These are phyloP conservation scores for Aphanomyces invadans DNA, from an alignment of 352 stramenopile genomes.

Conservation along the genomic window DNA sequence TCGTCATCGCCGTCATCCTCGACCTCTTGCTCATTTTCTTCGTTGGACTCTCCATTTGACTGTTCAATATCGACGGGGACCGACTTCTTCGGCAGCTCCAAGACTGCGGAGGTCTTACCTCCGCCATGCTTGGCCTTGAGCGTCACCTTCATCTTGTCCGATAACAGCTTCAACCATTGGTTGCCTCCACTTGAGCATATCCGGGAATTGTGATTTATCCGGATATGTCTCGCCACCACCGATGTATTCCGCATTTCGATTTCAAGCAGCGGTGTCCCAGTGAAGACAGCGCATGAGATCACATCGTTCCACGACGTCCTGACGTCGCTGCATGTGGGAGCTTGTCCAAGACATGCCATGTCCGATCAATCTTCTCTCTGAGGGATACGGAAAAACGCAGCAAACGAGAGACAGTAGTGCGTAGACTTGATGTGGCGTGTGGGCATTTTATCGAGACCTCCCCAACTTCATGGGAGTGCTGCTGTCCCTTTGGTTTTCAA, in stretches of 20 bases:
- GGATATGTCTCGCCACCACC: not conserved
- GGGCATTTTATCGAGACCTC: conserved; percentile 14
- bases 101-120: not conserved
- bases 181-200: not conserved
- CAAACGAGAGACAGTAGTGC: not conserved
- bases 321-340: conserved; percentile 7
- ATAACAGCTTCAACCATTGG: conserved; percentile 13
- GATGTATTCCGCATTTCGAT: not conserved
- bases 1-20: no score
- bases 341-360: conserved; percentile 18
- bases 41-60: no score
- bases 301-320: conserved; percentile 12
- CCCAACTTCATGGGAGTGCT: conserved; percentile 17
- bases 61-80: no score
- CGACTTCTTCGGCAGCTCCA: conserved; percentile 20
- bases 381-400: not conserved
- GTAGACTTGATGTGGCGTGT: conserved; percentile 8
- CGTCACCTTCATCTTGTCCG: conserved; percentile 15
- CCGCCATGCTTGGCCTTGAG: conserved; percentile 16
- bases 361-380: conserved; percentile 24
- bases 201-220: not conserved
- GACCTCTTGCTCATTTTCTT: conserved; percentile 19
- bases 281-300: not conserved
- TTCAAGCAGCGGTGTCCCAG: not conserved
- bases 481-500: conserved; percentile 24